A percentile compares a stretch with the other conserved stretches of the same genome.
phyloP scores from a whole-genome alignment of 2,329 filamentous ascomycete species.

The Colletotrichum chrysophilum region DNA sequence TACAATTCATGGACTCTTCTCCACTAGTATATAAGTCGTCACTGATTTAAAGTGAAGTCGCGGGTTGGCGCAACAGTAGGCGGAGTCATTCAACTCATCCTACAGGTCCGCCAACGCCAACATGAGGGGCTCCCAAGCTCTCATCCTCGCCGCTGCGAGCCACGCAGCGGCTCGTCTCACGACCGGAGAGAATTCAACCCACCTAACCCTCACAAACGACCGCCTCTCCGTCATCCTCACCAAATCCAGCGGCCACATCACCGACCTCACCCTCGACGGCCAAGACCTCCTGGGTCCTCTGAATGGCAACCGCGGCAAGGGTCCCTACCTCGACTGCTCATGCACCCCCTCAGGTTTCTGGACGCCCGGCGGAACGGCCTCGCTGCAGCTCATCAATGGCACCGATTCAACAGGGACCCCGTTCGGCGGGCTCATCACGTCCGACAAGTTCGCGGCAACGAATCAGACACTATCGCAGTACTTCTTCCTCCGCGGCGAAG shows the following conservation, averaged over 20 bases:
- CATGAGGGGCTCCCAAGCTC: too few relatives aligned
- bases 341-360: constrained; percentile 64
- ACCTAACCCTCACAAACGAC: constrained; percentile 40
- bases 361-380: constrained; percentile 58
- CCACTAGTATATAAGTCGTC: neutral
- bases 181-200: constrained; percentile 31
- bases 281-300: constrained; percentile 54
- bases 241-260: constrained; percentile 40
- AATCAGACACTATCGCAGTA: constrained; percentile 68
- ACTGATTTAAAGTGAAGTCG: too few relatives aligned
- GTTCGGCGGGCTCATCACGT: constrained; percentile 65
- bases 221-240: constrained; percentile 39
- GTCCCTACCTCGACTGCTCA: constrained; percentile 68
- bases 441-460: constrained; percentile 61
- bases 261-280: constrained; percentile 38
- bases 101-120: too few relatives aligned
- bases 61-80: too few relatives aligned
- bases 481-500: constrained; percentile 67
- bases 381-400: constrained; percentile 50
- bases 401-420: constrained; percentile 51
- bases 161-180: neutral
- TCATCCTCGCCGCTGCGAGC: too few relatives aligned
- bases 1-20: neutral
- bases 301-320: constrained; percentile 44
- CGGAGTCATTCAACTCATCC: too few relatives aligned